Evolutionary conservation across 2,329 filamentous ascomycete genomes (phyloP), one percentile per base, ranked within the genome.

Genomic region (Fusarium sp.): DNA sequence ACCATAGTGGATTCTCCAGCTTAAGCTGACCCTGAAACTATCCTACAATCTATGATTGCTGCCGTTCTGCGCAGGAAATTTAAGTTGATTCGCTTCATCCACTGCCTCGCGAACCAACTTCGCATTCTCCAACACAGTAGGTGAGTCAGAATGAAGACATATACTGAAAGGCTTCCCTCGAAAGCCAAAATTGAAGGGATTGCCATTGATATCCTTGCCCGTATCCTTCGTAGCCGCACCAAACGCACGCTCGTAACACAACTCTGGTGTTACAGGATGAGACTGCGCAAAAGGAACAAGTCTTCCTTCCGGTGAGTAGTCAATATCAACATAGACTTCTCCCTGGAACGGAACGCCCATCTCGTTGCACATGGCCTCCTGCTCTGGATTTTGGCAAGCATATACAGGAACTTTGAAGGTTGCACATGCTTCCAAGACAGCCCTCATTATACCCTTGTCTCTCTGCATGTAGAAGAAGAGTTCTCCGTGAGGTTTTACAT

Each of bases 401-500:
- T 78, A 78, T 6, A 78, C 73, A 0, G 77, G 77, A 4, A 76
- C 73, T 5, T 72, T 57, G 37, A 78, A 79, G 8, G 66, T 49
- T 15, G 53, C 57, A 33, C 71, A 73, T 9, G 76, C 77, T 20
- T 72, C 62, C 1, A 78, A 58, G 2, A 78, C 76, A 18, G 76
- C 74, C 26, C 69, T 70, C 56, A 75, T 74, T 31, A 76, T 74
- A 3, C 29, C 31, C 5, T 52, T 48, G 54, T 78, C 77, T 18
- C 62, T 46, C 44, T 76, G 75, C 70, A 79, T 75, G 43, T 74
- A 76, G 38, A 77, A 78, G 72, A 88, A 90, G 3, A 90, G 79
- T 23, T 86, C 83, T 7, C 88, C 87, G 57, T 91, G 88, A 4
- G 88, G 87, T 74, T 89, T 91, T 39, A 91, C 85, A 68, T 91